These are phyloP conservation scores for Cystofilobasidium ferigula DNA, from an alignment of 768 basidiomycete genomes.

Conservation along the genomic window DNA sequence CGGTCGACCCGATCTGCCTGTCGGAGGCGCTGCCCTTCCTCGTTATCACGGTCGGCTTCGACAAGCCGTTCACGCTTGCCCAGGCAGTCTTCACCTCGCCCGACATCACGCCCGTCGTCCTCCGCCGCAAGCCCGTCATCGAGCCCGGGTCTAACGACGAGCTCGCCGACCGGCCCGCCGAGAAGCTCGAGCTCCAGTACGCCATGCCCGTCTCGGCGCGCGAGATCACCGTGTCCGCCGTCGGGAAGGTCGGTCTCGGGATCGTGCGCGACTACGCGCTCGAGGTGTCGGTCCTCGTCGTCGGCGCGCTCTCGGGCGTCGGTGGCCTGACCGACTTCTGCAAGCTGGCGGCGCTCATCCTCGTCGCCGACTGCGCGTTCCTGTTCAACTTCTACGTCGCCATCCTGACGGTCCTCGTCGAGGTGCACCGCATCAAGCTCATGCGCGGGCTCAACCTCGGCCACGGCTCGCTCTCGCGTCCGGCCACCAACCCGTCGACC, in stretches of 20 bases:
- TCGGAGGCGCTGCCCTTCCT: conserved; percentile 95
- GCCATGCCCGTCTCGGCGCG: conserved; percentile 53
- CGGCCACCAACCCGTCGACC: conserved; percentile 19
- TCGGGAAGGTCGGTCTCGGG: conserved; percentile 62
- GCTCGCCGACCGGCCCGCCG: conserved; percentile 31
- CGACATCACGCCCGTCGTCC: conserved; percentile 38
- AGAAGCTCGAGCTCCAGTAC: conserved; percentile 35
- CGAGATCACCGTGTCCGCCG: conserved; percentile 71
- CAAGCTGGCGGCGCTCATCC: conserved; percentile 77
- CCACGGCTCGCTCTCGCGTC: conserved; percentile 19
- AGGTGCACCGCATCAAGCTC: conserved; percentile 51
- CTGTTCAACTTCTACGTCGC: conserved; percentile 83
- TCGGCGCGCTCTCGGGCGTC: conserved; percentile 77
- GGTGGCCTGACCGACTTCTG: conserved; percentile 88
- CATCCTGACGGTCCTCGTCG: conserved; percentile 87
- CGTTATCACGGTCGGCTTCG: conserved; percentile 94
- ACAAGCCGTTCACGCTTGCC: conserved; percentile 88
- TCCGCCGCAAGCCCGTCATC: conserved; percentile 24
- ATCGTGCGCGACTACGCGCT: conserved; percentile 88
- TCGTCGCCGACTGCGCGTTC: conserved; percentile 75
- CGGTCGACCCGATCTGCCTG: conserved; percentile 81
- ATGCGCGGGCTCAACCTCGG: conserved; percentile 37
- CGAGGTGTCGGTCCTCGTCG: conserved; percentile 75
- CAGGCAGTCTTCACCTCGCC: conserved; percentile 79
- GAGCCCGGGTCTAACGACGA: conserved; percentile 28